These are phyloP conservation scores for Setaria italica DNA, from an alignment of 202 grass and related monocot genomes.

Conservation along the genomic window DNA sequence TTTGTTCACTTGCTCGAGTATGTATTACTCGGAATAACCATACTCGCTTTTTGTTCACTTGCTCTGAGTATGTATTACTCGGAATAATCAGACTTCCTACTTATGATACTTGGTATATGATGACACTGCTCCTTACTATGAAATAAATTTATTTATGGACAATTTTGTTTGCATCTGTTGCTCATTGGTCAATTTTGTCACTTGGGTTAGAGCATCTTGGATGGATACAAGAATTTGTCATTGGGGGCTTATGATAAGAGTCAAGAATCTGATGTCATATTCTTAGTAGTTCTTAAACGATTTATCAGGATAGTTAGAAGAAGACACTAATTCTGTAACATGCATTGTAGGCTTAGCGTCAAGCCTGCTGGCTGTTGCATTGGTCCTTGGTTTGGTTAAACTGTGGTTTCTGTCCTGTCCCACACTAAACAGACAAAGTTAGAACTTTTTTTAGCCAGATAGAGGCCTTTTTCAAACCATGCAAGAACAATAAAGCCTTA, in stretches of 20 bases:
- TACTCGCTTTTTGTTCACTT: slow-evolving; percentile 14
- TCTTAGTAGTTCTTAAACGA: neutral
- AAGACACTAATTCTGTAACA: neutral
- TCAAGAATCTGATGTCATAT: neutral
- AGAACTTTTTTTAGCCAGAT: neutral
- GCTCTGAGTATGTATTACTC: slow-evolving; percentile 31
- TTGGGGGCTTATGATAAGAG: neutral
- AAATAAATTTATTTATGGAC: slow-evolving; percentile 16
- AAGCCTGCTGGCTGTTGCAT: neutral
- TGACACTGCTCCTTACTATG: slow-evolving; percentile 13
- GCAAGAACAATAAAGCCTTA: neutral
- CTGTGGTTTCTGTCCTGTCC: neutral
- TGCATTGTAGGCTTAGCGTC: neutral
- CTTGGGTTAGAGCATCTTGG: neutral
- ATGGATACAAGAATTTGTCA: neutral
- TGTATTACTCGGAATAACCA: slow-evolving; percentile 41
- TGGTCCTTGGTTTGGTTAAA: neutral
- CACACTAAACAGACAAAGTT: neutral
- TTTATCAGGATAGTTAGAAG: neutral
- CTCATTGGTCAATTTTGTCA: neutral
- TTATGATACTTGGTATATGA: slow-evolving; percentile 35
- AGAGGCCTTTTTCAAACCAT: neutral
- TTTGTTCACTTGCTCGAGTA: slow-evolving; percentile 33
- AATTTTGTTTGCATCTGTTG: neutral
- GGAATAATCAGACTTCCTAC: slow-evolving; percentile 31